Base-by-base conservation (phyloP, 2,329 filamentous ascomycete species). In the Sclerotinia glacialis region DNA sequence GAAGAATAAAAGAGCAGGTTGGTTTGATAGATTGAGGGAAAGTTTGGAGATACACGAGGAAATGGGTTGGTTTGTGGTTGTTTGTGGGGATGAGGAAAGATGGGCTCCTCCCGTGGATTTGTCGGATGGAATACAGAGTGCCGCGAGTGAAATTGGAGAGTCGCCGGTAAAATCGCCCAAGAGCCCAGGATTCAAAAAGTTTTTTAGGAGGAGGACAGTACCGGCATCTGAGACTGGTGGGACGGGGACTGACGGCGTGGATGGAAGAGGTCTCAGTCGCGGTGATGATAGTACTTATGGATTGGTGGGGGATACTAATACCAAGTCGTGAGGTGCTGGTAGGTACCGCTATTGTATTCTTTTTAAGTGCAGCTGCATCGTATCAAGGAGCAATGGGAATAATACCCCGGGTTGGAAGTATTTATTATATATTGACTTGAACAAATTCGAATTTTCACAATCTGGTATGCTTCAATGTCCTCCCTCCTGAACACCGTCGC, bases 21-120 rank as follows among this genome's bases (percentile, higher is more conserved):
- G 86, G 86, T 79, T 89, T 54, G 81, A 83, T 72, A 81, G 79
- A 72, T 77, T 89, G 72, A 80, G 85, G 42, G 83, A 86, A 72
- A 78, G 83, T 69, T 72, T 89, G 68, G 83, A 88, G 76, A 78
- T 78, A n/a, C 82, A 78, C 2, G 84, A 82, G 71, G 78, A 81
- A n/a, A 83, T 88, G 37, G 77, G 81, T 53, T 89, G 86, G 86
- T 86, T 86, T 71, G 78, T 89, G 1, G 85, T 89, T 11, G 83
- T 87, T 21, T 88, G 86, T 70, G 84, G 82, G 14, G 86, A 88
- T 69, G 83, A 86, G 72, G 83, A 83, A 73, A 83, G 88, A 16
- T 79, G 80, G 49, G 78, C 77, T 62, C 78, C 77, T 1, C 55
- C 56, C 21, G 72, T 73, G 31, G 74, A 42, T n/a, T 21, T 55